Evolutionary conservation across 2,329 filamentous ascomycete genomes (phyloP).

Genomic region (Davidsoniella neocaledoniae): DNA sequence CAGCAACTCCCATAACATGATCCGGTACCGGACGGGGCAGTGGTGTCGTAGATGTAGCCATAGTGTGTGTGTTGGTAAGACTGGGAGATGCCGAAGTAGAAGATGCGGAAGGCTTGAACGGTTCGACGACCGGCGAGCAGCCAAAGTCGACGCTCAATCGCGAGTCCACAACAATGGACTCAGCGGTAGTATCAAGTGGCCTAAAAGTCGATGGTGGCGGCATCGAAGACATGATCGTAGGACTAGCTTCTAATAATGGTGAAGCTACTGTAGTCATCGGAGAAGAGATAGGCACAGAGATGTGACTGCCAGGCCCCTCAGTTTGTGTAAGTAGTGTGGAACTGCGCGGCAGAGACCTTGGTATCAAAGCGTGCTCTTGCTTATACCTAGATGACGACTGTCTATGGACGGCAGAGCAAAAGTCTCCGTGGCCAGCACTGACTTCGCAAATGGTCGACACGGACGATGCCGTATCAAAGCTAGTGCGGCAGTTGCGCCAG

Average conservation of each 20-base stretch:
- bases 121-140: neutral
- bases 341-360: slow-evolving; percentile 1
- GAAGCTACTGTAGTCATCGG: neutral
- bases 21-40: neutral
- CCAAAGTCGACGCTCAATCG: slow-evolving; percentile 9
- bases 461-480: slow-evolving; percentile 7
- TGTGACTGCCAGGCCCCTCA: neutral
- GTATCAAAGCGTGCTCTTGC: slow-evolving; percentile 5
- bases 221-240: neutral
- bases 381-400: neutral
- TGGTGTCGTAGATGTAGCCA: neutral
- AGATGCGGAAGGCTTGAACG: neutral
- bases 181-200: neutral
- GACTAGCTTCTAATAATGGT: neutral
- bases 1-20: neutral
- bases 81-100: neutral
- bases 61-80: neutral
- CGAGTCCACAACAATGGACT: slow-evolving; percentile 9
- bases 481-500: slow-evolving; percentile 3
- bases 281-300: slow-evolving; percentile 1
- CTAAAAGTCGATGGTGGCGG: slow-evolving; percentile 2
- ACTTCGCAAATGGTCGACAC: slow-evolving; percentile 7
- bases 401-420: neutral
- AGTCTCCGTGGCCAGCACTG: neutral
- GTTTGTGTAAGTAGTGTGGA: neutral